phyloP scores from a whole-genome alignment of 148 eudicot genomes.

The Selenicereus undatus region DNA sequence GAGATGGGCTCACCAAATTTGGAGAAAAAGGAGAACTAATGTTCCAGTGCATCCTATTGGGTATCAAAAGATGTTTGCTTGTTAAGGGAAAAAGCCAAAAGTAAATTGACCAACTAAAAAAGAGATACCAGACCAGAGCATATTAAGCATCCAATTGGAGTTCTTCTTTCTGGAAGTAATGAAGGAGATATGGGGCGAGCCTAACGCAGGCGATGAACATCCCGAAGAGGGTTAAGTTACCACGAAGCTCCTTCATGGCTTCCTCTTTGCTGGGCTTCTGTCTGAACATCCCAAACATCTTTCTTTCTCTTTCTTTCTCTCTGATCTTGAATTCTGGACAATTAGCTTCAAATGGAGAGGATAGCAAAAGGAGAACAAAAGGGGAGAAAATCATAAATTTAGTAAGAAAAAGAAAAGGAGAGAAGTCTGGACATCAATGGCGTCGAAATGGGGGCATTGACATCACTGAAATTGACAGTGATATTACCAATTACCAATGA shows the following conservation, averaged over 20 bases:
- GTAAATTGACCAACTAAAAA: background rate
- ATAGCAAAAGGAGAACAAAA: no score
- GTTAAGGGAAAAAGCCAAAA: background rate
- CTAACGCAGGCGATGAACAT: constrained; percentile 67
- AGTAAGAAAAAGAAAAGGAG: no score
- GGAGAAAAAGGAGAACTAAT: background rate
- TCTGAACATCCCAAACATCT: no score
- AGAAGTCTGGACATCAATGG: no score
- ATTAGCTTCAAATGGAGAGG: no score
- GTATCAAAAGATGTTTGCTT: background rate
- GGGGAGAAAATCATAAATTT: no score
- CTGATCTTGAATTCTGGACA: no score
- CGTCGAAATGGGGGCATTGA: no score
- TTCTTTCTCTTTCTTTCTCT: constrained; percentile 43
- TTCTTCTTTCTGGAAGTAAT: constrained; percentile 58
- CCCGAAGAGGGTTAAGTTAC: constrained; percentile 56
- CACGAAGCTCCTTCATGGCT: constrained; percentile 61
- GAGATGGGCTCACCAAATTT: no score
- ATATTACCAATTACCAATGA: no score
- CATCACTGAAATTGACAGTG: no score
- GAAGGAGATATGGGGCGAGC: constrained; percentile 64
- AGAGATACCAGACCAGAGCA: background rate
- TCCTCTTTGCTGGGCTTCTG: no score
- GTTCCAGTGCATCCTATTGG: background rate
- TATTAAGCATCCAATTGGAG: constrained; percentile 55